Evolutionary conservation across 805 yeast species (phyloP), one percentile per base, ranked within the genome.

Genomic region (Metschnikowia similis): DNA sequence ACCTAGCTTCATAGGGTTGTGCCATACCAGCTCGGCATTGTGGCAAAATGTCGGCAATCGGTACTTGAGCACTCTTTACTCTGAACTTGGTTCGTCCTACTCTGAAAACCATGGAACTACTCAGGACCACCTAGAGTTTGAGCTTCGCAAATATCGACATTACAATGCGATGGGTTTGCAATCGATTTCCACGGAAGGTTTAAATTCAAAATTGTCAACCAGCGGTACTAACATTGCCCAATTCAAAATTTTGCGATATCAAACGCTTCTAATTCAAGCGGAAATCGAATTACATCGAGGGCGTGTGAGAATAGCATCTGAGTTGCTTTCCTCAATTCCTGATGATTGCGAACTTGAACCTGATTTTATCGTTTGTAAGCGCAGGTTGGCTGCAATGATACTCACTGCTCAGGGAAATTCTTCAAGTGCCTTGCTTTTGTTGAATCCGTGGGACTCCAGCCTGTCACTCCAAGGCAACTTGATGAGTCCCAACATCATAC

Each of bases 41-140:
- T 82, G 85, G 89, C 57, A 66, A 14, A 65, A 82, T 49, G 69
- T 76, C 13, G 87, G 88, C 0, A 69, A 70, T 44, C 69, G 71
- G 3, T 65, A 70, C 8, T 60, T 83, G 29, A 70, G 82, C 16
- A 70, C 72, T 13, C 61, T 76, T 2, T 82, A 81, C 60, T 63
- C 67, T n/a, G 75, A 72, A 4, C 65, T 81, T 32, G 79, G 82
- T 0, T 40, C 70, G n/a, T 71, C 67, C 2, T 65, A 72, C 32
- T 69, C 78, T 7, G 64, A 66, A 1, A 58, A 57, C 6, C 59
- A 56, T n/a, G 56, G 63, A 14, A 45, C 54, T 7, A 30, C 47
- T 5, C 36, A 40, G 16, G 56, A 52, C 14, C 29, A 36, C 7
- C 40, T 52, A n/a, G 50, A 45, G 35, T 52, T 54, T 26, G 70